phyloP scores from a whole-genome alignment of 768 basidiomycete genomes.

The Trametes punicea region DNA sequence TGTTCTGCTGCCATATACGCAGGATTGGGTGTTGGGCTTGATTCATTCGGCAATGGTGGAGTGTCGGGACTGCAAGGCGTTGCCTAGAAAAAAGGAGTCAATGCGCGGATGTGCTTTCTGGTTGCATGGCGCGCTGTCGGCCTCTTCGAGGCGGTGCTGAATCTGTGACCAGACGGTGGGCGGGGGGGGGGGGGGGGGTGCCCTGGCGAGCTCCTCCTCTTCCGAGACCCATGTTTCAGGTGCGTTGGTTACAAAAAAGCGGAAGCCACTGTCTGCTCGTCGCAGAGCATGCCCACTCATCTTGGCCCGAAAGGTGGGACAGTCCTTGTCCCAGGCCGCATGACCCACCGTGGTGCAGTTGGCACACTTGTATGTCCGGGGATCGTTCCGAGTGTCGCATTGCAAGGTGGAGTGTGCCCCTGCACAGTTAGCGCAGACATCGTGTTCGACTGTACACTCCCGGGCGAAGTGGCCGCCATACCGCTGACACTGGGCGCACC shows the following conservation, averaged over 20 bases:
- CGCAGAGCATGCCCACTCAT: background rate
- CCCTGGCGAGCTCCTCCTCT: background rate
- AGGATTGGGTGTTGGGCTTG: background rate
- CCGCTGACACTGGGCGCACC: conserved; percentile 32
- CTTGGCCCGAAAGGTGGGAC: conserved; percentile 9
- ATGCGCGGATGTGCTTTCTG: background rate
- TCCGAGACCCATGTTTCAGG: background rate
- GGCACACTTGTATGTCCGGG: conserved; percentile 12
- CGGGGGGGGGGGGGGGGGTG: background rate
- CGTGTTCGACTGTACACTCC: conserved; percentile 11
- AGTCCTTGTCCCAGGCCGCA: conserved; percentile 27
- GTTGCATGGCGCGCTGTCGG: background rate
- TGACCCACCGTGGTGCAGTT: conserved; percentile 30
- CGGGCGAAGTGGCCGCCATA: conserved; percentile 17
- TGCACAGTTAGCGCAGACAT: conserved; percentile 21
- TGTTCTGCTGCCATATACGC: conserved; percentile 30
- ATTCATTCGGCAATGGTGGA: background rate
- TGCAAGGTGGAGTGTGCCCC: conserved; percentile 21
- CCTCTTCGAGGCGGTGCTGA: background rate
- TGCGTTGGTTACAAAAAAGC: conserved; percentile 3
- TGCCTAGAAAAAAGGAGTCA: background rate
- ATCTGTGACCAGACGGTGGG: conserved; percentile 8
- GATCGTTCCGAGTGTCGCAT: conserved; percentile 14
- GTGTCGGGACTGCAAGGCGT: background rate
- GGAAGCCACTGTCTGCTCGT: conserved; percentile 2